Evolutionary conservation across 805 yeast genomes (phyloP), one percentile per base, ranked within the genome.

Genomic region (Saccharomycopsis capsularis): DNA sequence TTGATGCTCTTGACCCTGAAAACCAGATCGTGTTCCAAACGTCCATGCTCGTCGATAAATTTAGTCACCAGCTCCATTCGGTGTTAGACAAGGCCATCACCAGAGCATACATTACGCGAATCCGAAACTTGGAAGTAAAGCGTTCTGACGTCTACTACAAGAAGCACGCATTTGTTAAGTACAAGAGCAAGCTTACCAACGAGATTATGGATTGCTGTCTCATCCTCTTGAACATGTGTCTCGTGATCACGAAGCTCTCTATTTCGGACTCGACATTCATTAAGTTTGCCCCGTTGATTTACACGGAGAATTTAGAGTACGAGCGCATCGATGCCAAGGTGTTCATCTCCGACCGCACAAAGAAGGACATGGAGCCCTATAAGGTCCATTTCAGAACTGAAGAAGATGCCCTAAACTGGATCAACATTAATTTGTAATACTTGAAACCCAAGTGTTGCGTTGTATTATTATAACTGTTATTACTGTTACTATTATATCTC

Each of bases 201-300:
- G 54, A 46, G 24, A 42, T 46, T 6, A 21, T 47, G 24, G 51
- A 47, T 32, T 51, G 54, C 24, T 51, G 54, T 36, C 25, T 51
- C 23, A 51, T 51, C 43, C 25, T 47, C 11, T 34, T 51, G 13
- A 51, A 51, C 32, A 42, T 51, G 42, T 51, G 54, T 27, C 30
- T 51, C 24, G 48, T 51, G 15, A 51, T 51, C 6, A 51, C 54
- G 4, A 43, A 47, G 41, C 35, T 48, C 15, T 27, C 41, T n/a
- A n/a, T 41, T 23, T 18, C 23, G 9, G 37, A 22, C 21, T 15
- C 11, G 9, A 39, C 40, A 5, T 51, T 51, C 37, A 41, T 39
- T 4, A 51, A 51, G 40, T 51, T 51, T 38, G 54, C 54, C n/a
- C 54, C 54, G 5, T 40, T 47, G 22, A 51, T 51, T 6, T 43